These are phyloP conservation scores for Coemansia sp. DNA, from an alignment of 192 early-diverging fungal species.

Conservation along the genomic window DNA sequence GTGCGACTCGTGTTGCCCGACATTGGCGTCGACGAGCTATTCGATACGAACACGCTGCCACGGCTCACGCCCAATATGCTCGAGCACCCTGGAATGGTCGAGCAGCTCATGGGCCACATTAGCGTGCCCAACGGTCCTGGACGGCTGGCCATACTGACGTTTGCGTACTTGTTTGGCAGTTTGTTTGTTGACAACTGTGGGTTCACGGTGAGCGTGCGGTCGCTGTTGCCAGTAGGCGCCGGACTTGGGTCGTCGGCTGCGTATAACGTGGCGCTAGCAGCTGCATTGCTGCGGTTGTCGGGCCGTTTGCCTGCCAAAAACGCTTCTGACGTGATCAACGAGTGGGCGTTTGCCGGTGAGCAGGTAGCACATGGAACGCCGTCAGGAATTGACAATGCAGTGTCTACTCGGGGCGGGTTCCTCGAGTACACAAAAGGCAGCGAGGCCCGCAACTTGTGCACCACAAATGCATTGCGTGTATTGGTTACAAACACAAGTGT, in stretches of 20 bases:
- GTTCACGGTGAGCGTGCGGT: slow-evolving; percentile 67
- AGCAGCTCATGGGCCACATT: slow-evolving; percentile 16
- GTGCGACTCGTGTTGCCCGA: slow-evolving; percentile 66
- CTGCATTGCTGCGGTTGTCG: slow-evolving; percentile 67
- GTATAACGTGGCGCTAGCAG: slow-evolving; percentile 76
- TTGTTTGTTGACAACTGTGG: slow-evolving; percentile 23
- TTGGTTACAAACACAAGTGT: slow-evolving; percentile 88
- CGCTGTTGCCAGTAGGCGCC: slow-evolving; percentile 84
- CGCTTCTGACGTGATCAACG: slow-evolving; percentile 62
- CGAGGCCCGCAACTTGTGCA: slow-evolving; percentile 52
- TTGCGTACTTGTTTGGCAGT: slow-evolving; percentile 63
- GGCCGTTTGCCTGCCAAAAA: slow-evolving; percentile 28
- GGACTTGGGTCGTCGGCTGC: slow-evolving; percentile 97
- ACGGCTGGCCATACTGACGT: slow-evolving; percentile 60
- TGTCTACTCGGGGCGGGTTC: slow-evolving; percentile 86
- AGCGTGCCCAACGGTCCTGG: slow-evolving; percentile 31
- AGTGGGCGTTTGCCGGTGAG: slow-evolving; percentile 91
- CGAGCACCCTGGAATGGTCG: slow-evolving; percentile 15
- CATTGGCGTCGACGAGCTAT: slow-evolving; percentile 51
- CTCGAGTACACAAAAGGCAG: slow-evolving; percentile 67
- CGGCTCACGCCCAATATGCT: slow-evolving; percentile 1
- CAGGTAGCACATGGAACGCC: slow-evolving; percentile 95
- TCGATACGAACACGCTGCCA: slow-evolving; percentile 14
- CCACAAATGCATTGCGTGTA: slow-evolving; percentile 67
- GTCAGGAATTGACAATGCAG: slow-evolving; percentile 92